Conservation (phyloP, 202 grass and related monocot species). For the Elaeis oleifera region DNA sequence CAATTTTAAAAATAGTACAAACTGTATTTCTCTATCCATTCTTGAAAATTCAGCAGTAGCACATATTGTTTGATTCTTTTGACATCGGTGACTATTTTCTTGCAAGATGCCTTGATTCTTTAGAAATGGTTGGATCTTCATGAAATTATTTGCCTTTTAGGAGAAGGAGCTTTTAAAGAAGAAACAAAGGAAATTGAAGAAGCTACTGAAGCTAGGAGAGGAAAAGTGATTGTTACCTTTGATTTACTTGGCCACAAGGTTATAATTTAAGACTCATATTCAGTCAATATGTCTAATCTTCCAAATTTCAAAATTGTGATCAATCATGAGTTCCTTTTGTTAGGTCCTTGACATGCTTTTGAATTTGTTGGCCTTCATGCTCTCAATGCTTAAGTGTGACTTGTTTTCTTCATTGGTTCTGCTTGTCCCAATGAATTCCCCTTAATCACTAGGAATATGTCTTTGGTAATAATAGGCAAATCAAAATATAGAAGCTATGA, state of each 20-base stretch:
- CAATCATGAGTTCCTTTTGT: neutral
- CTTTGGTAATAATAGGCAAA: too few relatives aligned
- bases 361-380: too few relatives aligned
- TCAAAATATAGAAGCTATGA: too few relatives aligned
- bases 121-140: neutral
- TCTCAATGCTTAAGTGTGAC: too few relatives aligned
- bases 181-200: slow-evolving; percentile 66
- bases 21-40: too few relatives aligned
- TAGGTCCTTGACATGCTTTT: neutral
- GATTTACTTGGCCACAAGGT: slow-evolving; percentile 99
- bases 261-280: slow-evolving; percentile 1
- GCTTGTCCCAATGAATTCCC: too few relatives aligned
- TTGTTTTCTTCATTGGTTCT: too few relatives aligned
- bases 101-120: neutral
- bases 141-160: slow-evolving; percentile 32
- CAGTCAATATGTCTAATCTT: neutral
- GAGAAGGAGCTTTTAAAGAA: slow-evolving; percentile 66
- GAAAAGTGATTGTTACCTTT: slow-evolving; percentile 82
- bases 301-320: slow-evolving; percentile 5
- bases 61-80: too few relatives aligned
- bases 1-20: too few relatives aligned
- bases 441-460: too few relatives aligned
- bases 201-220: slow-evolving; percentile 49
- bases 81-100: too few relatives aligned
- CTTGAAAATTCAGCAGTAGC: too few relatives aligned